Evolutionary conservation across 2,329 filamentous ascomycete genomes (phyloP).

Genomic region (Davidsoniella australis): DNA sequence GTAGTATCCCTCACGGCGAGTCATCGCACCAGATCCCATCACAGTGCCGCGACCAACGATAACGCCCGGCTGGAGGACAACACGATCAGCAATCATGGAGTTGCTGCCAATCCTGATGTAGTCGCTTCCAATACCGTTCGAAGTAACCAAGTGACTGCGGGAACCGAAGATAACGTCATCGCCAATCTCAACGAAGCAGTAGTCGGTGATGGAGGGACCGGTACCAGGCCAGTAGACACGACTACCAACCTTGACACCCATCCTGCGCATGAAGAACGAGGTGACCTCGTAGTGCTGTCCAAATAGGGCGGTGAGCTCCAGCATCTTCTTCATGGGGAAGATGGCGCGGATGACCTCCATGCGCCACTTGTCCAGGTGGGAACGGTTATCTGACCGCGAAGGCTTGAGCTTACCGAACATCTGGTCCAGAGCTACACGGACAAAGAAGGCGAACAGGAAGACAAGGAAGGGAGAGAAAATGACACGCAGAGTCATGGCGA

Average conservation of each 20-base stretch:
- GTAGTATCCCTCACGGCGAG: constrained; percentile 28
- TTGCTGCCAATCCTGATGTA: constrained; percentile 28
- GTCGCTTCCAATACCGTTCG: constrained; percentile 32
- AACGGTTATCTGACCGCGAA: constrained; percentile 16
- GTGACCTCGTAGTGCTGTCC: constrained; percentile 39
- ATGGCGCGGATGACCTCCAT: constrained; percentile 27
- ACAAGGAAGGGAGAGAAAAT: constrained; percentile 27
- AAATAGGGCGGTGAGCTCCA: constrained; percentile 32
- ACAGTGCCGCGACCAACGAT: constrained; percentile 30
- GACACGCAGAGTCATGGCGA: constrained; percentile 26
- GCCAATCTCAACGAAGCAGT: constrained; percentile 36
- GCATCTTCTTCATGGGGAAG: constrained; percentile 26
- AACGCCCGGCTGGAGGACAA: constrained; percentile 33
- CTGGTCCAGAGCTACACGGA: constrained; percentile 25
- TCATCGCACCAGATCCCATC: constrained; percentile 36
- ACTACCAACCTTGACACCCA: constrained; percentile 35
- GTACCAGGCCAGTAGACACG: constrained; percentile 41
- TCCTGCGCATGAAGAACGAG: constrained; percentile 29
- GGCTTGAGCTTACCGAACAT: constrained; percentile 24
- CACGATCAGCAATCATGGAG: constrained; percentile 40
- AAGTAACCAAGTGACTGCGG: constrained; percentile 34
- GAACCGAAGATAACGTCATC: constrained; percentile 44
- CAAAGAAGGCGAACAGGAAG: constrained; percentile 24
- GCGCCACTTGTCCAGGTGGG: constrained; percentile 27
- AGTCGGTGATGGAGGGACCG: constrained; percentile 34